Base-by-base conservation (phyloP, 257 asterid species). In the Petrea volubilis region DNA sequence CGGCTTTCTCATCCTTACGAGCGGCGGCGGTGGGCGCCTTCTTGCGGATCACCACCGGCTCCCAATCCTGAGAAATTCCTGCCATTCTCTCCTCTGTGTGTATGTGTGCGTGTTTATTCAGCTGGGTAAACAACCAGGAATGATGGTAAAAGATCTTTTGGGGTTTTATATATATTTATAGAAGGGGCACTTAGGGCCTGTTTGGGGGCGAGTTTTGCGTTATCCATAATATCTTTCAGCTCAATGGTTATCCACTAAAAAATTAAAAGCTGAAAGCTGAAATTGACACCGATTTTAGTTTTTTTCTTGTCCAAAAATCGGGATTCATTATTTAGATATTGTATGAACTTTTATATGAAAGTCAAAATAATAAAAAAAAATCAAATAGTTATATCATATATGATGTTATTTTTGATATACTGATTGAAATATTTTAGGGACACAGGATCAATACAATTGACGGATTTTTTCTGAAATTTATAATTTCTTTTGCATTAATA, bases 11-110 rank as follows among this genome's bases (percentile, higher is more conserved):
- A 66, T 91, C 97, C 86, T 91, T 93, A 2, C 97, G 87, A 14
- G 96, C 98, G 43, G 98, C 98, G 76, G 98, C 52, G 31, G 96
- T 93, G 4, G 98, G 98, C 3, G 97, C 90, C 77, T 86, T 93
- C 86, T 93, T 93, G 38, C 98, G 92, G 74, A 93, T 82, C 56
- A 89, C 97, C 34, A 89, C 90, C 50, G 96, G 94, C 69, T 93
- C 98, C 98, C 98, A 93, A 47, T 93, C 98, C 80, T 93, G 98
- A 55, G 96, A 25, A 20, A 93, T 78, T 79, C 88, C 85, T 68
- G 90, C 71, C 90, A 85, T 82, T 61, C 64, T 21, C 83, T 85
- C 51, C 73, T 75, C 80, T 50, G 28, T 38, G 41, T 33, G 55
- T 1, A 62, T 31, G 68, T 1, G 70, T 25, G n/a, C 4, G 33